phyloP scores from a whole-genome alignment of 805 yeast species.

The Starmerella riodocensis region DNA sequence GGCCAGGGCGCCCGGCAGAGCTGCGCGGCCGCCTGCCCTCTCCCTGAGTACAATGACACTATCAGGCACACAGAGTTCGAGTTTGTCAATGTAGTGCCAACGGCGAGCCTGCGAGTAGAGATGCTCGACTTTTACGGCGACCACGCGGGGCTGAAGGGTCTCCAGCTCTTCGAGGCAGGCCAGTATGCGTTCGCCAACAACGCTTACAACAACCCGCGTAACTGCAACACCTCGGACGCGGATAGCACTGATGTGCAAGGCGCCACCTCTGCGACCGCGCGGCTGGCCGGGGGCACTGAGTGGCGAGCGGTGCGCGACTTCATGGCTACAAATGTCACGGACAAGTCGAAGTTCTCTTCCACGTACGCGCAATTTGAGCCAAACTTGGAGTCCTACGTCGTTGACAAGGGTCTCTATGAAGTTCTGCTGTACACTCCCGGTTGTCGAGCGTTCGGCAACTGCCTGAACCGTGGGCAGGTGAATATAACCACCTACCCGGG shows the following conservation, averaged over 20 bases:
- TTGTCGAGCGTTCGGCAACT: constrained; percentile 54
- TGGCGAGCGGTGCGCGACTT: constrained; percentile 23
- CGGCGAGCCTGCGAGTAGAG: constrained; percentile 49
- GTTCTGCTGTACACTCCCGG: constrained; percentile 78
- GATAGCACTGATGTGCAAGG: neutral
- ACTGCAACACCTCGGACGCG: constrained; percentile 3
- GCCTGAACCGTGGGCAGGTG: constrained; percentile 59
- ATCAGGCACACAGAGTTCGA: constrained; percentile 58
- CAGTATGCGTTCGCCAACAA: constrained; percentile 61
- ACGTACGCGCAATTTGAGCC: constrained; percentile 46
- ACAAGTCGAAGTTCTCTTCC: constrained; percentile 24
- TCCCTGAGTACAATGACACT: constrained; percentile 29
- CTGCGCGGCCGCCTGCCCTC: constrained; percentile 89
- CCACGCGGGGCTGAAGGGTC: constrained; percentile 55
- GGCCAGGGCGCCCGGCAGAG: constrained; percentile 42
- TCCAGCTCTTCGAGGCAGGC: constrained; percentile 51
- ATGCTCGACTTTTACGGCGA: constrained; percentile 57
- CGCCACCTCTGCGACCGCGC: neutral
- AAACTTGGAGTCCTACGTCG: constrained; percentile 36
- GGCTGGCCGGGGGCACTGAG: neutral
- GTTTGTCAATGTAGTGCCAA: constrained; percentile 54
- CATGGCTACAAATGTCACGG: constrained; percentile 24
- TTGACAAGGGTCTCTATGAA: constrained; percentile 56
- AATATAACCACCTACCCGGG: constrained; percentile 54
- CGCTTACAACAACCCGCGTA: constrained; percentile 32